Evolutionary conservation across 306 rosid genomes (phyloP).

Genomic region (Ziziphus jujuba): DNA sequence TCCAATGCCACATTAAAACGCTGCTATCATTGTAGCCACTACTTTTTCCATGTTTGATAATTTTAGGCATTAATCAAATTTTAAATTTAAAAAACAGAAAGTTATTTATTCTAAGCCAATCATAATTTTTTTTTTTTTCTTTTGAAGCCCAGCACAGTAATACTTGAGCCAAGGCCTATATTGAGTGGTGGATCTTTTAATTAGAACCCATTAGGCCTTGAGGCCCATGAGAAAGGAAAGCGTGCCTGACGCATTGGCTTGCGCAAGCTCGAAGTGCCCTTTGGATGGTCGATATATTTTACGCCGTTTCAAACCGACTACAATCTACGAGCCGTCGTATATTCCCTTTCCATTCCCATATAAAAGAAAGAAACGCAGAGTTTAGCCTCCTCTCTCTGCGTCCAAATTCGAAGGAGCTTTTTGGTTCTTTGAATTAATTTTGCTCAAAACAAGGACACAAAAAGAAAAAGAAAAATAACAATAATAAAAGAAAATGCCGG

Average conservation of each 20-base stretch:
- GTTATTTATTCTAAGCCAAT: no score
- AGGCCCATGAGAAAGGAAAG: neutral
- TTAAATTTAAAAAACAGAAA: no score
- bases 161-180: no score
- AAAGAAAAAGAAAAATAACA: no score
- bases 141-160: no score
- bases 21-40: no score
- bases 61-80: no score
- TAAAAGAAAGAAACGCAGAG: neutral
- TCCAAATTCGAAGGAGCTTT: neutral
- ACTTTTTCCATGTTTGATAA: no score
- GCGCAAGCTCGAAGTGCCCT: slow-evolving; percentile 11
- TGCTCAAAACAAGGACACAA: neutral
- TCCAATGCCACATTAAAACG: no score
- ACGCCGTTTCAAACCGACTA: slow-evolving; percentile 35
- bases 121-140: no score
- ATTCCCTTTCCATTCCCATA: neutral
- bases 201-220: no score
- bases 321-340: slow-evolving; percentile 21
- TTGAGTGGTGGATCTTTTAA: no score
- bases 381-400: neutral
- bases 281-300: neutral
- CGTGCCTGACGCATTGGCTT: neutral
- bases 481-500: slow-evolving; percentile 49
- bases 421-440: neutral